Evolutionary conservation across 768 basidiomycete genomes (phyloP).

Genomic region (Macrolepiota albuminosa): DNA sequence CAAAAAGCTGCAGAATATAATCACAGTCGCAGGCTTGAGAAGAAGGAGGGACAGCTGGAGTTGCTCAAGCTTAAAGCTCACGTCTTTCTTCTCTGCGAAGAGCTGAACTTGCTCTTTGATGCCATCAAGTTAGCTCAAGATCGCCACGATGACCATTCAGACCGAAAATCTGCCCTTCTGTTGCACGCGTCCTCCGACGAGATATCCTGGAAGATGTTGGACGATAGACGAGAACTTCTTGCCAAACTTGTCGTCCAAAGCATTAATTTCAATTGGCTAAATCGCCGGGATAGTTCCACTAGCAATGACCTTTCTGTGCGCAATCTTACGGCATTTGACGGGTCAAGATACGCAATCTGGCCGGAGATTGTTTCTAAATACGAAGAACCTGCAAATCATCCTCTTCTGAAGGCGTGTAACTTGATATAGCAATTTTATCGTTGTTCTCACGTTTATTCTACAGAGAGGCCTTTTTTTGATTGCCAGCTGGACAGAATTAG

Average conservation of each 20-base stretch:
- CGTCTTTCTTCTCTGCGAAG: slow-evolving; percentile 66
- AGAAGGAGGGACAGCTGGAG: slow-evolving; percentile 46
- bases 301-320: slow-evolving; percentile 71
- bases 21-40: slow-evolving; percentile 31
- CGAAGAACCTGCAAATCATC: slow-evolving; percentile 64
- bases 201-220: slow-evolving; percentile 91
- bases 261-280: slow-evolving; percentile 79
- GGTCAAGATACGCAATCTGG: slow-evolving; percentile 76
- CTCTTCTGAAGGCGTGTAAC: slow-evolving; percentile 58
- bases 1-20: slow-evolving; percentile 35
- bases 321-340: slow-evolving; percentile 83
- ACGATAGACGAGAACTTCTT: slow-evolving; percentile 63
- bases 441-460: background rate
- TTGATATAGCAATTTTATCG: background rate
- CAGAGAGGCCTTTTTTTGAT: slow-evolving; percentile 71
- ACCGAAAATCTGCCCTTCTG: slow-evolving; percentile 76
- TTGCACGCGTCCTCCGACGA: slow-evolving; percentile 79
- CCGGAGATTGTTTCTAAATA: slow-evolving; percentile 84
- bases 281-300: slow-evolving; percentile 83
- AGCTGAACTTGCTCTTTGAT: slow-evolving; percentile 81
- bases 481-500: slow-evolving; percentile 77
- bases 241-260: slow-evolving; percentile 82
- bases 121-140: slow-evolving; percentile 83
- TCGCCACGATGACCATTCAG: slow-evolving; percentile 56
- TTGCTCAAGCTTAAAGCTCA: slow-evolving; percentile 69